These are phyloP conservation scores for Fusarium hainanense DNA, from an alignment of 2,329 filamentous ascomycete species.

Conservation along the genomic window DNA sequence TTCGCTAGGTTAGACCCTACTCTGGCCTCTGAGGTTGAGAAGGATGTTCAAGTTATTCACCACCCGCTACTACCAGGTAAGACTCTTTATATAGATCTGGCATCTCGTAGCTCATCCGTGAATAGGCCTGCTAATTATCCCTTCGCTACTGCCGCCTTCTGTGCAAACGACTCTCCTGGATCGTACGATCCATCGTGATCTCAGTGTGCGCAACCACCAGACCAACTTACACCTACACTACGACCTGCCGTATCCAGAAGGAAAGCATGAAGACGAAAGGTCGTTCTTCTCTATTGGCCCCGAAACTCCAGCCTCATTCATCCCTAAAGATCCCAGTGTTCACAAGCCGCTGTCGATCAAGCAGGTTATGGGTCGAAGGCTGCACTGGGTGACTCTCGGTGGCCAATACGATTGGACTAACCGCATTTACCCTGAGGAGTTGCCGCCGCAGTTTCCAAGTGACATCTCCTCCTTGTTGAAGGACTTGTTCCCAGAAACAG, in stretches of 20 bases:
- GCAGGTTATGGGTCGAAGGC: slow-evolving; percentile 79
- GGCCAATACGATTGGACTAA: slow-evolving; percentile 97
- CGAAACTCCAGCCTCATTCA: slow-evolving; percentile 64
- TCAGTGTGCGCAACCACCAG: slow-evolving; percentile 77
- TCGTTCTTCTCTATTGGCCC: slow-evolving; percentile 68
- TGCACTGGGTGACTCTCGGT: slow-evolving; percentile 94
- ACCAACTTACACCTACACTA: slow-evolving; percentile 94
- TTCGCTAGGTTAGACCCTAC: slow-evolving; percentile 56
- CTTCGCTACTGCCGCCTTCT: slow-evolving; percentile 74
- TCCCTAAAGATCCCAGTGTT: slow-evolving; percentile 75
- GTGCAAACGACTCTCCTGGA: slow-evolving; percentile 78
- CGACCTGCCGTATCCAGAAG: slow-evolving; percentile 68
- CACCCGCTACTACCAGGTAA: slow-evolving; percentile 76
- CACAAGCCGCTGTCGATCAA: slow-evolving; percentile 79
- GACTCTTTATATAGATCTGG: neutral
- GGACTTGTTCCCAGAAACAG: slow-evolving; percentile 78
- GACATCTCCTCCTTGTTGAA: slow-evolving; percentile 78
- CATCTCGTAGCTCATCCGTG: neutral
- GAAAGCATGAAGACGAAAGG: slow-evolving; percentile 37
- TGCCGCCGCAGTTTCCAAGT: slow-evolving; percentile 76
- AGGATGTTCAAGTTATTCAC: slow-evolving; percentile 67
- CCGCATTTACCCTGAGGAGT: slow-evolving; percentile 78
- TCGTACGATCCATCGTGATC: slow-evolving; percentile 79
- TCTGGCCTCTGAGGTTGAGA: slow-evolving; percentile 47
- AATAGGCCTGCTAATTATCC: slow-evolving; percentile 83